Conservation (phyloP, 2,329 filamentous ascomycete genomes). For the Fusarium secorum region DNA sequence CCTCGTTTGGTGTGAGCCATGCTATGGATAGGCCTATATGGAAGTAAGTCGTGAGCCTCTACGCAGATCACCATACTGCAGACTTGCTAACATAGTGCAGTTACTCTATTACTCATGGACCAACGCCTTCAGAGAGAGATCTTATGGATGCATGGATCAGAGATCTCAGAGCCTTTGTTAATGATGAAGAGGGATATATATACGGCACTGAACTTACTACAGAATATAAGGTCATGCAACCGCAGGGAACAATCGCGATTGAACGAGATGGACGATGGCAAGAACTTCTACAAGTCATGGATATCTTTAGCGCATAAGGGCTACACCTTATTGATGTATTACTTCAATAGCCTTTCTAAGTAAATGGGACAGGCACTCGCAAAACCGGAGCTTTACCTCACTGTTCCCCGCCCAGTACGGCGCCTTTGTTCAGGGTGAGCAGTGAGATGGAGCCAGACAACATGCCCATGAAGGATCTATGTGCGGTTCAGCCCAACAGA, state of each 20-base stretch:
- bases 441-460: rapidly evolving
- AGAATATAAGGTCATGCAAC: constrained; percentile 6
- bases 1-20: constrained; percentile 11
- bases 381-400: too few relatives aligned
- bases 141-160: constrained; percentile 1
- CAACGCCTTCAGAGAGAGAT: neutral
- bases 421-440: too few relatives aligned
- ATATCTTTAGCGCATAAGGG: neutral
- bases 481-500: rapidly evolving
- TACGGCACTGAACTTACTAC: neutral
- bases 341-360: neutral
- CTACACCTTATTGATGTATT: rapidly evolving
- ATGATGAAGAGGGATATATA: neutral
- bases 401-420: too few relatives aligned
- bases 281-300: constrained; percentile 6
- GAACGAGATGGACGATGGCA: neutral
- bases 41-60: neutral
- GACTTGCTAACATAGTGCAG: neutral
- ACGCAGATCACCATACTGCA: rapidly evolving
- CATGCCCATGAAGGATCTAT: rapidly evolving
- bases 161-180: neutral
- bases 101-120: neutral
- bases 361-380: too few relatives aligned
- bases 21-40: constrained; percentile 15
- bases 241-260: neutral